phyloP scores from a whole-genome alignment of 306 rosid genomes.

The Gynostemma pentaphyllum region DNA sequence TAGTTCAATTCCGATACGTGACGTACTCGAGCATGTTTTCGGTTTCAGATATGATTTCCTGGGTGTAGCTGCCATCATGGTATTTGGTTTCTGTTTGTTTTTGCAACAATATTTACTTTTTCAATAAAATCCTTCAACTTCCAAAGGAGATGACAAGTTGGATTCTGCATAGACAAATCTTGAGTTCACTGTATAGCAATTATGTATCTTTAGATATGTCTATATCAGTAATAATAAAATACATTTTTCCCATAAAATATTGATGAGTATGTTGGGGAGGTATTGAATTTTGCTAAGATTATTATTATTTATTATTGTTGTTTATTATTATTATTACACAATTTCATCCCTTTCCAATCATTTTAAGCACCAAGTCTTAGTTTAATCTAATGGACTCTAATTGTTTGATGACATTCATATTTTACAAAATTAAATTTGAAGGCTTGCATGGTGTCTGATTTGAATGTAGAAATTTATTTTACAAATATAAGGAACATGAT shows the following conservation, averaged over 20 bases:
- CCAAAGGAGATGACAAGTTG: conserved; percentile 67
- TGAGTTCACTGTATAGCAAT: not conserved
- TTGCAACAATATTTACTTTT: conserved; percentile 69
- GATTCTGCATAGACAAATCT: not conserved
- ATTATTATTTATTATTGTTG: not conserved
- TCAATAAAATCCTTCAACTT: conserved; percentile 97
- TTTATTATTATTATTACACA: not conserved
- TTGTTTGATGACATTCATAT: too few relatives aligned
- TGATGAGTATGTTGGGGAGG: not conserved
- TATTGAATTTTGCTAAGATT: not conserved
- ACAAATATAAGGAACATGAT: too few relatives aligned
- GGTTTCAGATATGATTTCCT: conserved; percentile 82
- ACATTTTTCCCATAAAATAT: not conserved
- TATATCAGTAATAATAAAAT: not conserved
- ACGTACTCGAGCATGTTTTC: conserved; percentile 44
- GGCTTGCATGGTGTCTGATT: too few relatives aligned
- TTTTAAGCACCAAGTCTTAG: too few relatives aligned
- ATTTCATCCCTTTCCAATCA: too few relatives aligned
- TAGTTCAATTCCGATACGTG: conserved; percentile 20
- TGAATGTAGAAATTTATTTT: too few relatives aligned
- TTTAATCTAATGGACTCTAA: too few relatives aligned
- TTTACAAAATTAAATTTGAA: too few relatives aligned
- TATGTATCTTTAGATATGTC: not conserved
- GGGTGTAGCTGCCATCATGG: conserved; percentile 57
- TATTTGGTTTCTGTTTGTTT: conserved; percentile 79